Percentiles rank a stretch among this genome's conserved stretches.
phyloP scores from a whole-genome alignment of 768 basidiomycete species.

The Neoboletus brunneissimus region DNA sequence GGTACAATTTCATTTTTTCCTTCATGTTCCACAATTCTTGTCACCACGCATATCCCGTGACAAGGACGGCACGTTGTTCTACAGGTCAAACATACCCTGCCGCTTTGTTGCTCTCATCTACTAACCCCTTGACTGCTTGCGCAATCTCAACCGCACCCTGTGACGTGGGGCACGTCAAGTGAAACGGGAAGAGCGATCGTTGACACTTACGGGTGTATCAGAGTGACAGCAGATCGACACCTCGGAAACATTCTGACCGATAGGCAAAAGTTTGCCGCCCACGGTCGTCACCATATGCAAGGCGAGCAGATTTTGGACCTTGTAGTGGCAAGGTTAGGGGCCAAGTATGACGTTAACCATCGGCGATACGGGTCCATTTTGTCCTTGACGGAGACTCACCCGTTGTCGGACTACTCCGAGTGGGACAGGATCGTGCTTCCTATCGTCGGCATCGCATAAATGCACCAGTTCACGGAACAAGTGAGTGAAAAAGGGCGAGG shows the following conservation, averaged over 20 bases:
- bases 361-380: background rate
- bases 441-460: conserved; percentile 17
- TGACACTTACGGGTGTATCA: conserved; percentile 52
- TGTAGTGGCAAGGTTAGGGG: background rate
- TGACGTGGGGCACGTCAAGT: background rate
- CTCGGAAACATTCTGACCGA: conserved; percentile 43
- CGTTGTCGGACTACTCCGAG: conserved; percentile 41
- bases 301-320: conserved; percentile 47
- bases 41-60: background rate
- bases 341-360: background rate
- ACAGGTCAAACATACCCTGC: conserved; percentile 28
- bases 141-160: conserved; percentile 56
- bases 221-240: conserved; percentile 67
- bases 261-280: conserved; percentile 38
- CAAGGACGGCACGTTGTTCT: background rate
- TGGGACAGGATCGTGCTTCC: conserved; percentile 50
- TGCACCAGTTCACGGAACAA: background rate
- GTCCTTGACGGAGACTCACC: conserved; percentile 29
- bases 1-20: background rate
- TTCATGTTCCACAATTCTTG: background rate
- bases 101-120: conserved; percentile 49
- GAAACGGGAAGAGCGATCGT: background rate
- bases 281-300: conserved; percentile 48
- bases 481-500: background rate
- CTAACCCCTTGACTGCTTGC: conserved; percentile 48